These are phyloP conservation scores for Vaccinium macrocarpon DNA, from an alignment of 148 eudicot species.

Conservation along the genomic window DNA sequence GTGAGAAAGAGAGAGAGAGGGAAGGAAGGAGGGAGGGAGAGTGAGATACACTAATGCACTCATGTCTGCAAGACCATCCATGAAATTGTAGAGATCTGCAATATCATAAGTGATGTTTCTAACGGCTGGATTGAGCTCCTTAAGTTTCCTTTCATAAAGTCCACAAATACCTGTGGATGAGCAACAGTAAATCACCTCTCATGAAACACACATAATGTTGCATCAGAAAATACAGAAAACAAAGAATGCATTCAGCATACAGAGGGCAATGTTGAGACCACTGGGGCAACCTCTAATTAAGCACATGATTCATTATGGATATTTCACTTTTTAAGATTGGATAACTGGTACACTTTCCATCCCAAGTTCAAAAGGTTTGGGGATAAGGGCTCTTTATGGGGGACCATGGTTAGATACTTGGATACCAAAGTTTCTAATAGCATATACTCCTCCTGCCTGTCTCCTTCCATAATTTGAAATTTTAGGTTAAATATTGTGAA, in stretches of 20 bases:
- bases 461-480: background rate
- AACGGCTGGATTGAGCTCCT: conserved; percentile 78
- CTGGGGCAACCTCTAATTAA: too few relatives aligned
- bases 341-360: too few relatives aligned
- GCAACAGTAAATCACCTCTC: conserved; percentile 5
- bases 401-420: too few relatives aligned
- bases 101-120: conserved; percentile 79
- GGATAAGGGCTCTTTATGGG: too few relatives aligned
- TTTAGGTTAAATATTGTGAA: background rate
- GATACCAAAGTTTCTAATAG: too few relatives aligned
- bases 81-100: conserved; percentile 85
- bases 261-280: background rate
- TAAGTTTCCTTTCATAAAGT: conserved; percentile 84
- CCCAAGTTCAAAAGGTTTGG: too few relatives aligned
- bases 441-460: too few relatives aligned
- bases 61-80: conserved; percentile 92
- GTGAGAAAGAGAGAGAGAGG: background rate
- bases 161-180: conserved; percentile 73
- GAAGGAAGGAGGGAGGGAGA: conserved; percentile 26
- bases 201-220: conserved; percentile 1
- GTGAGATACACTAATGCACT: conserved; percentile 84
- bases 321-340: too few relatives aligned
- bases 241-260: background rate
- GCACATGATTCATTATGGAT: too few relatives aligned
- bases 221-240: background rate